Evolutionary conservation across 306 rosid genomes (phyloP).

Genomic region (Malus domestica): ASM211411v1 NC_041791.1:6611001-6611500

Average conservation of each 20-base stretch:
- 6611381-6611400: neutral
- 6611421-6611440: neutral
- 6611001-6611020: too few relatives aligned
- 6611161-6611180: neutral
- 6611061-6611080: too few relatives aligned
- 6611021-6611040: too few relatives aligned
- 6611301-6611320: neutral
- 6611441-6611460: neutral
- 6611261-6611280: neutral
- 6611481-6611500: slow-evolving; percentile 5
- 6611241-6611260: neutral
- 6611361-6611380: neutral
- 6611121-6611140: neutral
- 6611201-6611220: neutral
- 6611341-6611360: neutral
- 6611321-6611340: neutral
- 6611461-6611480: neutral
- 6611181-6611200: neutral
- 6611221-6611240: slow-evolving; percentile 6
- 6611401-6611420: neutral
- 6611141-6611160: neutral
- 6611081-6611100: too few relatives aligned
- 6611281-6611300: neutral
- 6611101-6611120: too few relatives aligned
- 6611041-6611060: too few relatives aligned